Evolutionary conservation across 208 protist genomes (phyloP), one percentile per base, ranked within the genome.

Genomic region (Leishmania braziliensis): DNA sequence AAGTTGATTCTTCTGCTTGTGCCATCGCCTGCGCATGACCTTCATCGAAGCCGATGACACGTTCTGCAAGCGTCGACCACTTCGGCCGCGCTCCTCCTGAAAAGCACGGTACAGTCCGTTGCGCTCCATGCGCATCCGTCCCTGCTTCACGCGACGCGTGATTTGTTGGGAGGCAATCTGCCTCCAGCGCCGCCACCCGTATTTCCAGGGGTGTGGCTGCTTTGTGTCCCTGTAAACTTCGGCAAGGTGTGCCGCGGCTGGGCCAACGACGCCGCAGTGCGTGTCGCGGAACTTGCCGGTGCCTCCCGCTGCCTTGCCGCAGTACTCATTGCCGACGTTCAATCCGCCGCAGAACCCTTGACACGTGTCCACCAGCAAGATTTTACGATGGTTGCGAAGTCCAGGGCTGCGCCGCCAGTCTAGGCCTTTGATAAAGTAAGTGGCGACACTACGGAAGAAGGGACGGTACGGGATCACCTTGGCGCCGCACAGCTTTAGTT

Each of bases 291-390:
- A 98, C 63, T 88, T 85, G 10, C 93, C 93, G 62, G 78, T 94
- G 33, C 95, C 95, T 14, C 94, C 95, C 3, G 82, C 79, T 16
- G 60, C 82, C 54, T 60, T 83, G 4, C 95, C 93, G 82, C 93
- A 97, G 88, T 98, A 98, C 73, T 98, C 93, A 84, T 98, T 95
- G 53, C 94, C 97, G 54, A 98, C 89, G 83, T 98, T 98, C 16
- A 98, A 81, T 20, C 97, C 97, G n/a, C 97, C 97, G 80, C 92
- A 96, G 58, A 96, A 98, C n/a, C 95, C 97, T 72, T 96, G 89
- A 33, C 56, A 39, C 9, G 81, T 75, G 85, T 98, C 97, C 16
- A 96, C 90, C 36, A 98, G 53, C 20, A 98, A 86, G 33, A 98
- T 97, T 82, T 98, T 98, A 51, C 95, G 88, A 78, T 98, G 97